Evolutionary conservation across 1,139 yeast genomes (phyloP).

Genomic region (Magnusiomyces magnusii): DNA sequence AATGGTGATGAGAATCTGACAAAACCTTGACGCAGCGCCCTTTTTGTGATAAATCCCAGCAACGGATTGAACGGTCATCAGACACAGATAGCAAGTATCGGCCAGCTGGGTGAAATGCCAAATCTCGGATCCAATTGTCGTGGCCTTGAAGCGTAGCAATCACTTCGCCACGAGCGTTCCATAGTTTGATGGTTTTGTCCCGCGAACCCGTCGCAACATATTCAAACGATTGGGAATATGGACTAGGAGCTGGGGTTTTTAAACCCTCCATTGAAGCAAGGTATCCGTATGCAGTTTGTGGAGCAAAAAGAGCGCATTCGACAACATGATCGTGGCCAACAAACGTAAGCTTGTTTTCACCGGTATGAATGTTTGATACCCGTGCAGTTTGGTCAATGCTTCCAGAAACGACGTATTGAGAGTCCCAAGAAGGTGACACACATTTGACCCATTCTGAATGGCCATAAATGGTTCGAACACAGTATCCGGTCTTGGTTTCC

Average conservation of each 20-base stretch:
- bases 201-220: slow-evolving; percentile 70
- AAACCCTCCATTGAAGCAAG: slow-evolving; percentile 43
- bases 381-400: slow-evolving; percentile 77
- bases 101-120: slow-evolving; percentile 71
- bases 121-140: slow-evolving; percentile 76
- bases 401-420: slow-evolving; percentile 62
- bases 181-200: slow-evolving; percentile 65
- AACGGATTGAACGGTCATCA: slow-evolving; percentile 67
- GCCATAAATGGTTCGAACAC: slow-evolving; percentile 58
- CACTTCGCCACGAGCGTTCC: slow-evolving; percentile 67
- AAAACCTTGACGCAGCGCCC: slow-evolving; percentile 48
- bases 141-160: slow-evolving; percentile 60
- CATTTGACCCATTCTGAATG: slow-evolving; percentile 89
- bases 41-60: slow-evolving; percentile 68
- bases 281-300: slow-evolving; percentile 42
- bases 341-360: slow-evolving; percentile 60
- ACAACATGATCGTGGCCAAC: slow-evolving; percentile 81
- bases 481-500: slow-evolving; percentile 68
- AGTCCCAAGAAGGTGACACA: slow-evolving; percentile 44
- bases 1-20: slow-evolving; percentile 58
- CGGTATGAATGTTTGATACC: slow-evolving; percentile 52
- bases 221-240: slow-evolving; percentile 24
- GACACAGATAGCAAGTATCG: slow-evolving; percentile 61
- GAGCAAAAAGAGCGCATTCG: slow-evolving; percentile 66
- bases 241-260: slow-evolving; percentile 22